These are phyloP conservation scores for Alternaria arborescens DNA, from an alignment of 2,329 filamentous ascomycete genomes.

Conservation along the genomic window DNA sequence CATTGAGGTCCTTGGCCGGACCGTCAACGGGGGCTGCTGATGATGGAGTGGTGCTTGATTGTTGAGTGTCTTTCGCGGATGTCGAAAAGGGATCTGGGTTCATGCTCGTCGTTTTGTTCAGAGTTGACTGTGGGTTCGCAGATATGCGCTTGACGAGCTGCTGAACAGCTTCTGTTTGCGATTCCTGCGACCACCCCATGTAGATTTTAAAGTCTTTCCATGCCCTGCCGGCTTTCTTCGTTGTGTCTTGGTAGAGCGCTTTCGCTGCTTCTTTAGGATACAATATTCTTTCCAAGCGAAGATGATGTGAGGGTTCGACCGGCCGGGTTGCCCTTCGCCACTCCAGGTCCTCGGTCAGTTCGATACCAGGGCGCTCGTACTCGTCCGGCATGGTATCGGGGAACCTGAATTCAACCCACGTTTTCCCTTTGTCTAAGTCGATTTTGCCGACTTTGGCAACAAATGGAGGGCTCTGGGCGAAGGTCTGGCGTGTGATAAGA, in stretches of 20 bases:
- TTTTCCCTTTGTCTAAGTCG: conserved; percentile 52
- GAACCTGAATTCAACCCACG: conserved; percentile 60
- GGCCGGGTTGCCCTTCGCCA: conserved; percentile 42
- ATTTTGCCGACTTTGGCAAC: conserved; percentile 48
- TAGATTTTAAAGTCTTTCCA: conserved; percentile 38
- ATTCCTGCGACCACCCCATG: conserved; percentile 35
- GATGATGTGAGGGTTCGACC: conserved; percentile 48
- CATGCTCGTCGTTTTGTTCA: conserved; percentile 13
- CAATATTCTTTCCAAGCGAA: conserved; percentile 41
- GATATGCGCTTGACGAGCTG: conserved; percentile 21
- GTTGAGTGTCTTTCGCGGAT: conserved; percentile 24
- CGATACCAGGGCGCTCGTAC: conserved; percentile 57
- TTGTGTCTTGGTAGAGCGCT: conserved; percentile 37
- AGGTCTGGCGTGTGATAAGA: conserved; percentile 42
- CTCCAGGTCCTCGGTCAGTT: conserved; percentile 52
- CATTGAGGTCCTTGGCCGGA: conserved; percentile 27
- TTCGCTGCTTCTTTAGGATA: conserved; percentile 31
- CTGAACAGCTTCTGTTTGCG: conserved; percentile 22
- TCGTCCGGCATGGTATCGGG: conserved; percentile 59
- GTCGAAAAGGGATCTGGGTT: conserved; percentile 18
- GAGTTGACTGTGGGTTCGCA: conserved; percentile 12
- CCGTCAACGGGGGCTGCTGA: conserved; percentile 17
- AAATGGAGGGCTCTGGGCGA: conserved; percentile 42
- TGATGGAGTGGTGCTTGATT: conserved; percentile 17
- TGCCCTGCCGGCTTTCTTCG: conserved; percentile 23